A percentile compares a stretch with the other conserved stretches of the same genome.
Conservation (phyloP, 345 rosid genomes). For the Ailanthus altissimus region DNA sequence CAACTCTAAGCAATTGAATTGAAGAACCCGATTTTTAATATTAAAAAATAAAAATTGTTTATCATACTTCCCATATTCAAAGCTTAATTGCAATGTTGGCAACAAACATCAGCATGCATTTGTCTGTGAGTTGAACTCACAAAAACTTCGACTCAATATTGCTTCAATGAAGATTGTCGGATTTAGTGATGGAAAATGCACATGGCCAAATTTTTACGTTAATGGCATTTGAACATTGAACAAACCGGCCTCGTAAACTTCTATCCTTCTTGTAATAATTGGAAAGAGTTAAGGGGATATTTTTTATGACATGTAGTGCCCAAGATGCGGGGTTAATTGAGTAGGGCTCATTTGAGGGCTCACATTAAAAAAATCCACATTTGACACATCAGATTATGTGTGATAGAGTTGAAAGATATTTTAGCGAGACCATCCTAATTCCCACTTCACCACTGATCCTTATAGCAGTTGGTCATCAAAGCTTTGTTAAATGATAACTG, state of each 20-base stretch:
- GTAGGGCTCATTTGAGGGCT: too few species aligned
- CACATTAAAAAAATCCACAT: too few species aligned
- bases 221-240: background rate
- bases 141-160: background rate
- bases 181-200: background rate
- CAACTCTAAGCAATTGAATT: background rate
- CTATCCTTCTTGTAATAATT: background rate
- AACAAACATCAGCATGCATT: constrained; percentile 1
- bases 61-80: background rate
- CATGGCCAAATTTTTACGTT: background rate
- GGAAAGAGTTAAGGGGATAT: too few species aligned
- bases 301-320: too few species aligned
- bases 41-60: background rate
- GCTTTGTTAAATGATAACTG: too few species aligned
- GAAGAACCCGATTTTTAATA: background rate
- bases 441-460: too few species aligned
- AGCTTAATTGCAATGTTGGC: background rate
- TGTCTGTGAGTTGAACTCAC: constrained; percentile 2
- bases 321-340: too few species aligned
- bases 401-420: too few species aligned
- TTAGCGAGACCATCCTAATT: too few species aligned
- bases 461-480: too few species aligned
- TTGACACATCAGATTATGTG: too few species aligned
- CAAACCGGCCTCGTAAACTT: background rate
- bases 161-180: background rate